Base-by-base conservation (phyloP, 2,329 filamentous ascomycete genomes). In the Fusarium oligoseptatum region DNA sequence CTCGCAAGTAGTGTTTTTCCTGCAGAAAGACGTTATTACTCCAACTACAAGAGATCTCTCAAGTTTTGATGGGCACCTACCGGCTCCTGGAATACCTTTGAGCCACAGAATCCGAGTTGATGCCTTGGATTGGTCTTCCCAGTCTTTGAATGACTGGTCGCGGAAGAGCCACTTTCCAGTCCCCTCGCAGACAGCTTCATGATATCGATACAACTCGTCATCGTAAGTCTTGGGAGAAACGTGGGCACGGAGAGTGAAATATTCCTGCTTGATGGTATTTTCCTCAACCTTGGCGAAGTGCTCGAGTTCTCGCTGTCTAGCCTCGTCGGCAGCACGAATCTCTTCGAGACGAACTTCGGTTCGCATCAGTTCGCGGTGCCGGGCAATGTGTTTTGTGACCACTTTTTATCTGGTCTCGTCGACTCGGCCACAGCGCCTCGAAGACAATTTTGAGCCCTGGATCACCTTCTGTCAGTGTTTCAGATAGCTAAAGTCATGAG, bases 151-250 rank as follows among this genome's bases (percentile, higher is more conserved):
- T 2, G 39, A 64, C 1, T 1, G 3, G 2, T 67, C 7, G 0
- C 60, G 37, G 3, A 67, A 67, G 29, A 67, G 60, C 65, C 65
- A 64, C 6, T 57, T 67, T 0, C 60, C 65, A 1, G 65, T 67
- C 5, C 60, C 65, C 0, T 57, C 2, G 1, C 36, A 67, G 17
- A 67, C 39, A 4, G 48, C 2, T 24, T 12, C 48, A 15, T 24
- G 22, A 2, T 64, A 29, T 3, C n/a, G 60, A 3, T 64, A 50
- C 0, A 67, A 8, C 0, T 67, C 65, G 0, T 0, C 3, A 1
- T 67, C 60, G 27, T 67, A 67, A 17, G 1, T 12, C 32, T 27
- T 64, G 0, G 65, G 65, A 3, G 60, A 20, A 2, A 64, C 3
- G 1, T 64, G 37, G 4, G 48, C 24, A 1, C 60, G 48, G 3